Evolutionary conservation across 768 basidiomycete genomes (phyloP), one percentile per base, ranked within the genome.

Genomic region (Ramaria sp.): DNA sequence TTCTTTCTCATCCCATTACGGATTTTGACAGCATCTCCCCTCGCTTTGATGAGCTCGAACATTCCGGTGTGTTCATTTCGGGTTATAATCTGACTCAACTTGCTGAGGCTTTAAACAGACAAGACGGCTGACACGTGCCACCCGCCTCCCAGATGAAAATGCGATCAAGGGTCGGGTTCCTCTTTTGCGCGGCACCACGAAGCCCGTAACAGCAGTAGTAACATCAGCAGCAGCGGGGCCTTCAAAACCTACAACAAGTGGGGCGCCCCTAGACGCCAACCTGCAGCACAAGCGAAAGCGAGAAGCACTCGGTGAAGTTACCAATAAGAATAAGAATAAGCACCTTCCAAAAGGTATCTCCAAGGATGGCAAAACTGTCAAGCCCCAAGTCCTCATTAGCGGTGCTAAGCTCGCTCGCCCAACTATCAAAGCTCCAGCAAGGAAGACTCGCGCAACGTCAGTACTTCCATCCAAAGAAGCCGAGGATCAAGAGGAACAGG

Each of bases 251-350:
- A 69, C 75, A 7, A 62, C 73, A 58, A 70, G 74, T 36, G 66
- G 68, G 58, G 74, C 78, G 58, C 61, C 45, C 15, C 36, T 66
- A 20, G 78, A 82, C 41, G 68, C 70, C 13, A 67, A 71, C 18
- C 70, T 71, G 2, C 75, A 75, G 44, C 78, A 76, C 32, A 87
- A 87, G 64, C 78, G 86, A 53, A 89, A 88, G 66, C 82, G 88
- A 18, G 82, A 82, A 48, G 85, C 81, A 0, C 72, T 90, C 39
- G 78, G 78, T 15, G 88, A 90, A 63, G 83, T 89, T 42, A 78
- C 79, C 7, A 68, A 67, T 58, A 62, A 57, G 25, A 65, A 62
- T 52, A 58, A 50, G 41, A 61, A 62, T 36, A 59, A 60, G 43
- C 42, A 57, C 13, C 38, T 54, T 34, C 50, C 56, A 1, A 34